Evolutionary conservation across 1,284 basidiomycete genomes (phyloP).

Genomic region (Singerocomus rubriflavus): DNA sequence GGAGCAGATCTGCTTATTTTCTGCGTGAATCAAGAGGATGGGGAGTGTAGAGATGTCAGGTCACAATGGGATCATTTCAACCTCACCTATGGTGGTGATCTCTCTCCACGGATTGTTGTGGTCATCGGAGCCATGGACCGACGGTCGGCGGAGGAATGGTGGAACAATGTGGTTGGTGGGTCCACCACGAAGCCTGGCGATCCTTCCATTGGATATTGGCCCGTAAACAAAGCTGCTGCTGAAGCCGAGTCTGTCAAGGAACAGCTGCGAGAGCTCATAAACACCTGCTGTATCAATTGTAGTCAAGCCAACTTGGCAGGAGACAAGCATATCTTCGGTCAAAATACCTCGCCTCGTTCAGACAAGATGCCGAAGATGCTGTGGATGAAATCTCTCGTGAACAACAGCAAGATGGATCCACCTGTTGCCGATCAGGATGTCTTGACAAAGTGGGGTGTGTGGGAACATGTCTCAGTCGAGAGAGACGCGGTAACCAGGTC

Average conservation of each 20-base stretch:
- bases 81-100: slow-evolving; percentile 24
- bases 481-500: neutral
- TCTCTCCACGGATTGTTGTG: slow-evolving; percentile 27
- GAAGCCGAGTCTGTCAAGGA: slow-evolving; percentile 5
- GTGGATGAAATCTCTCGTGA: slow-evolving; percentile 4
- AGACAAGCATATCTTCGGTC: slow-evolving; percentile 15
- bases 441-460: slow-evolving; percentile 24
- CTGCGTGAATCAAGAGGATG: slow-evolving; percentile 15
- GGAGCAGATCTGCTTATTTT: slow-evolving; percentile 26
- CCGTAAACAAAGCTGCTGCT: neutral
- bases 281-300: slow-evolving; percentile 25
- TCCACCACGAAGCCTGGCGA: neutral
- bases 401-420: neutral
- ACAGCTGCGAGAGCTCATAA: slow-evolving; percentile 15
- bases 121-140: slow-evolving; percentile 21
- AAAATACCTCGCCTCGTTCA: neutral
- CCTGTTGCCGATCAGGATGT: slow-evolving; percentile 7
- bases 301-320: slow-evolving; percentile 8
- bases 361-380: slow-evolving; percentile 1
- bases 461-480: slow-evolving; percentile 16
- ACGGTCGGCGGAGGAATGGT: slow-evolving; percentile 22
- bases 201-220: slow-evolving; percentile 21
- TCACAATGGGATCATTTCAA: slow-evolving; percentile 27
- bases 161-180: slow-evolving; percentile 10
- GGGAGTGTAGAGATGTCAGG: slow-evolving; percentile 10